phyloP scores from a whole-genome alignment of 345 rosid species.

The Pelargonium nanum region DNA sequence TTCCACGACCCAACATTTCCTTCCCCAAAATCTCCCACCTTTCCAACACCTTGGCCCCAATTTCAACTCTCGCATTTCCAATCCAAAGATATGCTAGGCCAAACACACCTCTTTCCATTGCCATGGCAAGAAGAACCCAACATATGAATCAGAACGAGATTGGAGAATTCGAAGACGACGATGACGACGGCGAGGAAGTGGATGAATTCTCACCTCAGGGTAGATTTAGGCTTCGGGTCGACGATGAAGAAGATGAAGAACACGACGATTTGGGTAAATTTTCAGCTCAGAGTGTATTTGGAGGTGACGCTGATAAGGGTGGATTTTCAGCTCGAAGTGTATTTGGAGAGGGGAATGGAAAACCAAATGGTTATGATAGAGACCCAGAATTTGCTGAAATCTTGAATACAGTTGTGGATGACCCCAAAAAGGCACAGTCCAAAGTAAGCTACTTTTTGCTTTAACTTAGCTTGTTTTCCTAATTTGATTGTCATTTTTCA shows the following conservation, averaged over 20 bases:
- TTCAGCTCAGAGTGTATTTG: slow-evolving; percentile 17
- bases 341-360: slow-evolving; percentile 30
- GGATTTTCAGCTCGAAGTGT: slow-evolving; percentile 14
- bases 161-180: slow-evolving; percentile 11
- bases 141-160: slow-evolving; percentile 7
- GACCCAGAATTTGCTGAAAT: slow-evolving; percentile 89
- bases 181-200: slow-evolving; percentile 14
- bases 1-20: slow-evolving; percentile 4
- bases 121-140: slow-evolving; percentile 9
- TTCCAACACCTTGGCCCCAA: slow-evolving; percentile 14
- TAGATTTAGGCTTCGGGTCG: neutral
- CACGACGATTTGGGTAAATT: slow-evolving; percentile 1
- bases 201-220: slow-evolving; percentile 10
- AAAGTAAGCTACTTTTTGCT: slow-evolving; percentile 30
- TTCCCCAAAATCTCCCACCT: slow-evolving; percentile 5
- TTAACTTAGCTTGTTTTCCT: neutral
- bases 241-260: slow-evolving; percentile 8
- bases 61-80: slow-evolving; percentile 15
- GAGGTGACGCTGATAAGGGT: slow-evolving; percentile 13
- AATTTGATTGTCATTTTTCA: too few relatives aligned
- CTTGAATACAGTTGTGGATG: slow-evolving; percentile 57
- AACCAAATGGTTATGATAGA: slow-evolving; percentile 51
- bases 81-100: neutral
- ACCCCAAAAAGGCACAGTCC: slow-evolving; percentile 64
- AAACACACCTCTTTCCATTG: slow-evolving; percentile 9